phyloP scores from a whole-genome alignment of 2,329 filamentous ascomycete species.

The Ophioceras dolichostomum region DNA sequence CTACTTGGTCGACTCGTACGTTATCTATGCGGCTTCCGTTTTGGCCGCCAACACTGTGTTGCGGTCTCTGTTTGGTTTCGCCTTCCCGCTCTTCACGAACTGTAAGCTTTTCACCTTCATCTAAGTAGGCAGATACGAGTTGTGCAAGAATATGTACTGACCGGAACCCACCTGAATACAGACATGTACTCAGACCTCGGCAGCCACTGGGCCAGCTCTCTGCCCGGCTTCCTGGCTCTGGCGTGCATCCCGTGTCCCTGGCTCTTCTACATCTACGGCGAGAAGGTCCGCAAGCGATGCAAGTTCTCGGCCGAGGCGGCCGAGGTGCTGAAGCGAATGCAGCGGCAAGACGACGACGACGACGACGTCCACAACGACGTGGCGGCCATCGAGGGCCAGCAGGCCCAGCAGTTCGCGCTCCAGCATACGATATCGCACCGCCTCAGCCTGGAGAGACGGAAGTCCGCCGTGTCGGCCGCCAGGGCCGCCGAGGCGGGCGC shows the following conservation, averaged over 20 bases:
- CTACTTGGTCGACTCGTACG: slow-evolving; percentile 59
- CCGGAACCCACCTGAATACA: neutral
- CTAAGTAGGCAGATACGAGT: too few species aligned
- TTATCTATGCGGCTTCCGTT: slow-evolving; percentile 65
- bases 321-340: slow-evolving; percentile 38
- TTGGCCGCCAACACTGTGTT: slow-evolving; percentile 62
- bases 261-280: slow-evolving; percentile 64
- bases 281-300: slow-evolving; percentile 49
- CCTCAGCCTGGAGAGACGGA: neutral
- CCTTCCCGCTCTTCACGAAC: slow-evolving; percentile 61
- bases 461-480: neutral
- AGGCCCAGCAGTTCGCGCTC: neutral
- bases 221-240: slow-evolving; percentile 64
- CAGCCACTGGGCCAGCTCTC: slow-evolving; percentile 62
- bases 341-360: slow-evolving; percentile 11
- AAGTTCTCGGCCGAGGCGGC: slow-evolving; percentile 59
- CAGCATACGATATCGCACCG: too few species aligned
- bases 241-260: slow-evolving; percentile 64
- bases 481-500: neutral
- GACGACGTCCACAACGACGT: slow-evolving; percentile 16
- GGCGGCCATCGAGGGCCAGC: slow-evolving; percentile 8
- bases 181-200: slow-evolving; percentile 46
- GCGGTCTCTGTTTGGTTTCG: slow-evolving; percentile 58
- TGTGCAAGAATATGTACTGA: neutral
- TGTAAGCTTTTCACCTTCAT: slow-evolving; percentile 9